Percentiles rank a stretch among this genome's conserved stretches.
phyloP scores from a whole-genome alignment of 306 rosid genomes.

The Rosa rugosa region DNA sequence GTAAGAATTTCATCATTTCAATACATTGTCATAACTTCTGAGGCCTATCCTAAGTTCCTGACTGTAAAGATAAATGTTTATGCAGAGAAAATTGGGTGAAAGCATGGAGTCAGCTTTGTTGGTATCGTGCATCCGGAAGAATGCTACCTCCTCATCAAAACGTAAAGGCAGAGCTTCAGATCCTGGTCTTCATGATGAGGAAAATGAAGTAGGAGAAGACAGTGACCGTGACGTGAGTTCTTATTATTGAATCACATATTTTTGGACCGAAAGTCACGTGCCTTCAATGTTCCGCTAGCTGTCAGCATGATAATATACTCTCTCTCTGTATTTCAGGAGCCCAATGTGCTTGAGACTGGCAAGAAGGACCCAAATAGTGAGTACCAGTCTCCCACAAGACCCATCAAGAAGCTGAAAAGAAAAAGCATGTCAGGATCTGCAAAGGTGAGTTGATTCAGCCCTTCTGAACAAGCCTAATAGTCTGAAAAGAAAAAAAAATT shows the following conservation, averaged over 20 bases:
- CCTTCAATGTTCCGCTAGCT: constrained; percentile 3
- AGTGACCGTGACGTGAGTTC: constrained; percentile 55
- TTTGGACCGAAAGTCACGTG: not conserved
- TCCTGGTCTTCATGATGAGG: constrained; percentile 37
- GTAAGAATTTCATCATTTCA: constrained; percentile 28
- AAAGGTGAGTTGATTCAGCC: constrained; percentile 53
- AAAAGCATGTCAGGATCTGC: constrained; percentile 60
- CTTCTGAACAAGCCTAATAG: not conserved
- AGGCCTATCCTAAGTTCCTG: constrained; percentile 38
- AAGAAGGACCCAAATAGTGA: constrained; percentile 40
- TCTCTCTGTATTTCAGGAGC: constrained; percentile 53
- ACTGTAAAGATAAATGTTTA: constrained; percentile 34
- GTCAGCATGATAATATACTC: not conserved
- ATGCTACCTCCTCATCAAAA: constrained; percentile 37
- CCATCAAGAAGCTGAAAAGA: constrained; percentile 64
- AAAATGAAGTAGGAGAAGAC: constrained; percentile 42
- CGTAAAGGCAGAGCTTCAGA: constrained; percentile 49
- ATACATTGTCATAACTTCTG: constrained; percentile 30
- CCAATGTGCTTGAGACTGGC: constrained; percentile 38
- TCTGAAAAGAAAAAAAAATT: not conserved
- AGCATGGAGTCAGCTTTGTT: constrained; percentile 48
- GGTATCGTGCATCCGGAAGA: constrained; percentile 45
- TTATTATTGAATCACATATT: not conserved
- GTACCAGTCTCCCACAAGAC: constrained; percentile 45
- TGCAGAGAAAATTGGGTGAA: constrained; percentile 46